Conservation (phyloP, 2,329 filamentous ascomycete genomes). For the Ceratocystis huliohia region DNA sequence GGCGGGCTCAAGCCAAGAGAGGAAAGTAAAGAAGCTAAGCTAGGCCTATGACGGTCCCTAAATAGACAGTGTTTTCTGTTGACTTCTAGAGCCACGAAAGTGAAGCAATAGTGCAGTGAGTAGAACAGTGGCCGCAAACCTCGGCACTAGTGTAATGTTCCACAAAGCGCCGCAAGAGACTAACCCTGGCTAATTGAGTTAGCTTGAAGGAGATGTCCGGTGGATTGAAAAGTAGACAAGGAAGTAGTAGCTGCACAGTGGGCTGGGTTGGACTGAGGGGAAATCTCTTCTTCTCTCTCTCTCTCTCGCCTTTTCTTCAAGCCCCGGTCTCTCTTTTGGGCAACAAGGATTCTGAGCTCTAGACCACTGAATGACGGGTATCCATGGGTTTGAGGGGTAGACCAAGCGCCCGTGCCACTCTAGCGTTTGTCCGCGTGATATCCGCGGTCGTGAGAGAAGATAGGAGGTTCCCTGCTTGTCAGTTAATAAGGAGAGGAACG, state of each 20-base stretch:
- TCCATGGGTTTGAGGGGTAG: not conserved
- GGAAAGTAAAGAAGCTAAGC: not conserved
- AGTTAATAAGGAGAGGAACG: not conserved
- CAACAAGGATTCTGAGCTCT: not conserved
- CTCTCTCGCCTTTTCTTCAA: not conserved
- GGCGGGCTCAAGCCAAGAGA: not conserved
- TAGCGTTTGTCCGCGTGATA: conserved; percentile 9
- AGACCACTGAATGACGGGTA: not conserved
- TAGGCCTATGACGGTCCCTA: not conserved
- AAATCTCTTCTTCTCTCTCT: not conserved
- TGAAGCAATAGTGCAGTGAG: no score
- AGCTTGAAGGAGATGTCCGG: conserved; percentile 7
- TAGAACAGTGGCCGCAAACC: not conserved
- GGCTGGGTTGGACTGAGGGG: not conserved
- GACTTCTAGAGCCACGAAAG: not conserved
- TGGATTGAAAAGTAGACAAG: not conserved
- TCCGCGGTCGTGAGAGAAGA: not conserved
- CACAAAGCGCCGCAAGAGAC: not conserved
- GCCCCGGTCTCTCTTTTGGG: not conserved
- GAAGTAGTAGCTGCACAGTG: not conserved
- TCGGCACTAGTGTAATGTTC: not conserved
- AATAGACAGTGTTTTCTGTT: not conserved
- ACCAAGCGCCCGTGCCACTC: conserved; percentile 5
- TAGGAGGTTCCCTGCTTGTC: not conserved
- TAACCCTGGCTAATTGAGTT: not conserved